phyloP scores from a whole-genome alignment of 352 stramenopile genomes.

The Phytophthora brassicae region DNA sequence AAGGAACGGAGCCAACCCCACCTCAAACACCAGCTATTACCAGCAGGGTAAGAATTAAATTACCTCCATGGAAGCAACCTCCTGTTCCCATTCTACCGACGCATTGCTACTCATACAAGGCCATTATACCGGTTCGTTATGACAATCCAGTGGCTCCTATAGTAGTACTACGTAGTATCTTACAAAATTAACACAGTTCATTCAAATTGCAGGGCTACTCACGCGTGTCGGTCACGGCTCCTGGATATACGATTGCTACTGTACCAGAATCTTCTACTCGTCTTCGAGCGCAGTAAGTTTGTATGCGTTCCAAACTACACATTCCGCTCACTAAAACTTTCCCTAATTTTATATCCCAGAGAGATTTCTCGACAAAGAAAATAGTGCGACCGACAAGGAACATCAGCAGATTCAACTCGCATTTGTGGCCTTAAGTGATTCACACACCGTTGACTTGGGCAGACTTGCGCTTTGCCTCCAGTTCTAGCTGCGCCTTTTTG shows the following conservation, averaged over 20 bases:
- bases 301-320: too few species aligned
- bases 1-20: neutral
- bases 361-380: conserved; percentile 8
- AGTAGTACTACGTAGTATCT: neutral
- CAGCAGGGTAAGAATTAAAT: conserved; percentile 26
- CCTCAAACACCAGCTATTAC: neutral
- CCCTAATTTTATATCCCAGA: conserved; percentile 8
- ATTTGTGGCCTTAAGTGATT: conserved; percentile 9
- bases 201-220: conserved; percentile 8
- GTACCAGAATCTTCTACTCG: conserved; percentile 17
- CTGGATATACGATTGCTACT: conserved; percentile 5
- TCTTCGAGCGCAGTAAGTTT: conserved; percentile 25
- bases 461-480: conserved; percentile 39
- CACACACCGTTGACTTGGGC: neutral
- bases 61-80: conserved; percentile 56
- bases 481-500: conserved; percentile 56
- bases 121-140: conserved; percentile 40
- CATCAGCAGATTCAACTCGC: neutral
- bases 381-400: conserved; percentile 3
- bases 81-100: conserved; percentile 56
- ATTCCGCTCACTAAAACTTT: too few species aligned
- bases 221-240: conserved; percentile 6
- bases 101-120: conserved; percentile 57
- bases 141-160: neutral
- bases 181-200: neutral